These are phyloP conservation scores for Penicillium sp. DNA, from an alignment of 2,329 filamentous ascomycete genomes.

Conservation along the genomic window DNA sequence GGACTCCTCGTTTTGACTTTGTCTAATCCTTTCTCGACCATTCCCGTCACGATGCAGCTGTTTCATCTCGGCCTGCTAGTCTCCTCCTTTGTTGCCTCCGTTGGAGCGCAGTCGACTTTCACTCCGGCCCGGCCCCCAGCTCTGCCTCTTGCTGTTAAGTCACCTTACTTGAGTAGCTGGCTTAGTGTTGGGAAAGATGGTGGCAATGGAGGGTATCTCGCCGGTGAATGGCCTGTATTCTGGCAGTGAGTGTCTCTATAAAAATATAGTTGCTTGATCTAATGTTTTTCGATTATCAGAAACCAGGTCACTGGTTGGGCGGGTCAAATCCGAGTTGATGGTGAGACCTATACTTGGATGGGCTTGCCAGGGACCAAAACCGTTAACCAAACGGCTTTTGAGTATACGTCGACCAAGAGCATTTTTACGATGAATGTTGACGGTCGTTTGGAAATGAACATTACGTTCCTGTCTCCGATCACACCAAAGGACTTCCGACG, in stretches of 20 bases:
- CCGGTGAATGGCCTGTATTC: slow-evolving; percentile 63
- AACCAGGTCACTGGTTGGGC: slow-evolving; percentile 59
- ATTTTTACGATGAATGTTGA: slow-evolving; percentile 62
- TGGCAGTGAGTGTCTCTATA: slow-evolving; percentile 66
- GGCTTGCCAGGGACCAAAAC: slow-evolving; percentile 48
- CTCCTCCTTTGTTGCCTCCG: slow-evolving; percentile 20
- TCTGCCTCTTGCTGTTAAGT: slow-evolving; percentile 66
- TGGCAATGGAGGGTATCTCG: slow-evolving; percentile 60
- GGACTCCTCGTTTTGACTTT: slow-evolving; percentile 16
- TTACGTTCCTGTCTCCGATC: slow-evolving; percentile 66
- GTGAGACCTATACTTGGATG: slow-evolving; percentile 61
- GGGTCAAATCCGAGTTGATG: slow-evolving; percentile 64
- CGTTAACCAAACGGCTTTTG: slow-evolving; percentile 55
- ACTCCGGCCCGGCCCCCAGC: slow-evolving; percentile 60
- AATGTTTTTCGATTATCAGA: too few relatives aligned
- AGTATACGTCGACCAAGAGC: slow-evolving; percentile 67
- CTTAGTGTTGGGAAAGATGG: slow-evolving; percentile 56
- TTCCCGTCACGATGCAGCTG: slow-evolving; percentile 28
- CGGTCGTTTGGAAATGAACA: slow-evolving; percentile 56
- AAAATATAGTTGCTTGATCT: too few relatives aligned
- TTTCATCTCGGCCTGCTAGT: slow-evolving; percentile 23
- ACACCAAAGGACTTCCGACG: slow-evolving; percentile 60
- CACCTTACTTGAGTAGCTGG: slow-evolving; percentile 70
- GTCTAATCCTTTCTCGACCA: slow-evolving; percentile 12
- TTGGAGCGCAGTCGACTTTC: slow-evolving; percentile 49